Evolutionary conservation across 768 basidiomycete species (phyloP).

Genomic region (Suillus alpinus): DNA sequence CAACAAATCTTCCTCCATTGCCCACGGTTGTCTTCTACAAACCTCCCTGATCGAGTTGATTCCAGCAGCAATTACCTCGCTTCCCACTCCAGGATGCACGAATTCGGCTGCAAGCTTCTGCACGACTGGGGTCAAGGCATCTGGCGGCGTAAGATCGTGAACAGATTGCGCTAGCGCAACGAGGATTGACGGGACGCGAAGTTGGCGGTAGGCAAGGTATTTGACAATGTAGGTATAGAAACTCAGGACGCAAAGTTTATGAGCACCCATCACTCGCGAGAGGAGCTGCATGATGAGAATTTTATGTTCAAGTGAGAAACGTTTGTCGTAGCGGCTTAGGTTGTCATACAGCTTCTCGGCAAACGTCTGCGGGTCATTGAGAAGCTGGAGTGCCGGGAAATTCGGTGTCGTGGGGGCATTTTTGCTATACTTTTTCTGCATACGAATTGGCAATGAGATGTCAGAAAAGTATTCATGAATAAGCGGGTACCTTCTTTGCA

Average conservation of each 20-base stretch:
- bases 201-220: slow-evolving; percentile 89
- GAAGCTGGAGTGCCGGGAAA: slow-evolving; percentile 88
- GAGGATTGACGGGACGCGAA: slow-evolving; percentile 89
- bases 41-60: slow-evolving; percentile 93
- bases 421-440: slow-evolving; percentile 34
- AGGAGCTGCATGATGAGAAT: slow-evolving; percentile 96
- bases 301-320: slow-evolving; percentile 96
- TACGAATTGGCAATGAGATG: slow-evolving; percentile 32
- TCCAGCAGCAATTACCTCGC: slow-evolving; percentile 95
- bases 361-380: slow-evolving; percentile 95
- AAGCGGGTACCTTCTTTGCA: slow-evolving; percentile 62
- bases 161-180: slow-evolving; percentile 92
- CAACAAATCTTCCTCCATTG: slow-evolving; percentile 93
- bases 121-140: slow-evolving; percentile 84
- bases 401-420: slow-evolving; percentile 47
- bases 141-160: slow-evolving; percentile 93
- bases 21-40: slow-evolving; percentile 93
- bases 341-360: slow-evolving; percentile 89
- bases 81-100: slow-evolving; percentile 94
- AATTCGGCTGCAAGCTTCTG: slow-evolving; percentile 94
- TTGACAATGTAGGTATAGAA: slow-evolving; percentile 97
- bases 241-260: slow-evolving; percentile 89
- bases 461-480: background rate
- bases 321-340: slow-evolving; percentile 83
- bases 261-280: slow-evolving; percentile 87